A percentile compares a stretch with the other conserved stretches of the same genome.
These are phyloP conservation scores for Stemphylium vesicarium DNA, from an alignment of 2,329 filamentous ascomycete species.

Conservation along the genomic window DNA sequence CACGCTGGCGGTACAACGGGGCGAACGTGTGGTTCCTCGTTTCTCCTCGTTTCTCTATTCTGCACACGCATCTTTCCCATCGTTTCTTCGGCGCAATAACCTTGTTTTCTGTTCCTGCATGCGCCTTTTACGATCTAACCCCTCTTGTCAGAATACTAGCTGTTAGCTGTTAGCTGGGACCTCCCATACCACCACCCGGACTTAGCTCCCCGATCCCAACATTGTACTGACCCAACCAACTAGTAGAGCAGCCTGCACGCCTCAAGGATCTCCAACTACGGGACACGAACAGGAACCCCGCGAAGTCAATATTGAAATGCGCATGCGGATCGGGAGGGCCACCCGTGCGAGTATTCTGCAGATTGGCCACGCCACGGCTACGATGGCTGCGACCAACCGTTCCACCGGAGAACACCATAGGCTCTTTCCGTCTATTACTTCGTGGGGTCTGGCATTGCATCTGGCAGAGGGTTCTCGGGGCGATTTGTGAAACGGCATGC, in stretches of 20 bases:
- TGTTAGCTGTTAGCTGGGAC: not conserved
- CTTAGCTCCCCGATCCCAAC: constrained; percentile 2
- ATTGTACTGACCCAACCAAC: not conserved
- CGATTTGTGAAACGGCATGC: not conserved
- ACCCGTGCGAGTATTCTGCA: not conserved
- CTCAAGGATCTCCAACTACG: not conserved
- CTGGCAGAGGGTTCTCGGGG: not conserved
- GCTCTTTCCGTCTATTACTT: too few species aligned
- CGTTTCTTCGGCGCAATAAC: not conserved
- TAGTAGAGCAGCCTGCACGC: not conserved
- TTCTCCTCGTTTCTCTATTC: not conserved
- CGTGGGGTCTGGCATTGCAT: too few species aligned
- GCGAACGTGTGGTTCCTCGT: not conserved
- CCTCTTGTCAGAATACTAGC: not conserved
- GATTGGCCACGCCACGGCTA: not conserved
- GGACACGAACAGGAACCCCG: not conserved
- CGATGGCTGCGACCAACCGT: too few species aligned
- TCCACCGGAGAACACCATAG: too few species aligned
- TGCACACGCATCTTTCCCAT: not conserved
- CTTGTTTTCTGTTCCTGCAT: constrained; percentile 16
- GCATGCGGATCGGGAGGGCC: not conserved
- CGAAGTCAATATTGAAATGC: not conserved
- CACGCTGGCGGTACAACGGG: not conserved
- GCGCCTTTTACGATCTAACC: not conserved
- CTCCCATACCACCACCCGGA: not conserved